Conservation (phyloP, 345 rosid genomes). For the Syzygium aromaticum region DNA sequence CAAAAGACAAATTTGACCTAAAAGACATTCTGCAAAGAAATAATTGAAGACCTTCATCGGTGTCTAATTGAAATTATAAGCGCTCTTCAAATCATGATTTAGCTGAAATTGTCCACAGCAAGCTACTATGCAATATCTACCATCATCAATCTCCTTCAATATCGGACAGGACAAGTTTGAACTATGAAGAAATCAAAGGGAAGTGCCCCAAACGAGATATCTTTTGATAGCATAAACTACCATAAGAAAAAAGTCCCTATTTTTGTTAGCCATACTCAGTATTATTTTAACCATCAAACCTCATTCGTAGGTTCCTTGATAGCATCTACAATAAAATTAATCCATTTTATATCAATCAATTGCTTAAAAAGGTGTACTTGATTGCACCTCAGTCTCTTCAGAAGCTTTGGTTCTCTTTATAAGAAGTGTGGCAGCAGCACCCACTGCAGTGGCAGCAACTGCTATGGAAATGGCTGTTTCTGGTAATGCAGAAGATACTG, state of each 20-base stretch:
- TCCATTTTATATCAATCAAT: neutral
- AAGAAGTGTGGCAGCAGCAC: constrained; percentile 79
- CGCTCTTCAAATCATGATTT: neutral
- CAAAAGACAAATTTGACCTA: neutral
- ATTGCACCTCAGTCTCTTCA: constrained; percentile 39
- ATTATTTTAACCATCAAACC: neutral
- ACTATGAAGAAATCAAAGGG: neutral
- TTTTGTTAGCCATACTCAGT: neutral
- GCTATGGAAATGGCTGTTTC: constrained; percentile 81
- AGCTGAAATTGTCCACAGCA: neutral
- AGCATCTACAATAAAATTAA: neutral
- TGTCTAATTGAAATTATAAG: neutral
- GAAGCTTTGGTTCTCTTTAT: constrained; percentile 47
- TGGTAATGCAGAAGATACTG: constrained; percentile 33
- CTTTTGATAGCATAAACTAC: neutral
- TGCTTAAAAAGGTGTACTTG: neutral
- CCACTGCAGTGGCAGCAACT: constrained; percentile 77
- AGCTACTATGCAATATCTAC: neutral
- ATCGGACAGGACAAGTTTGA: neutral
- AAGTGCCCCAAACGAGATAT: neutral
- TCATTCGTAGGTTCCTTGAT: neutral
- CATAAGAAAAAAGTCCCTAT: neutral
- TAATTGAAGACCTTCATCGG: neutral
- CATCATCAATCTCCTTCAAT: neutral
- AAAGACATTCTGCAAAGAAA: neutral